Percentiles rank a stretch among this genome's conserved stretches.
Conservation (phyloP, 495 filamentous ascomycete genomes). For the Penicillium antarcticum region DNA sequence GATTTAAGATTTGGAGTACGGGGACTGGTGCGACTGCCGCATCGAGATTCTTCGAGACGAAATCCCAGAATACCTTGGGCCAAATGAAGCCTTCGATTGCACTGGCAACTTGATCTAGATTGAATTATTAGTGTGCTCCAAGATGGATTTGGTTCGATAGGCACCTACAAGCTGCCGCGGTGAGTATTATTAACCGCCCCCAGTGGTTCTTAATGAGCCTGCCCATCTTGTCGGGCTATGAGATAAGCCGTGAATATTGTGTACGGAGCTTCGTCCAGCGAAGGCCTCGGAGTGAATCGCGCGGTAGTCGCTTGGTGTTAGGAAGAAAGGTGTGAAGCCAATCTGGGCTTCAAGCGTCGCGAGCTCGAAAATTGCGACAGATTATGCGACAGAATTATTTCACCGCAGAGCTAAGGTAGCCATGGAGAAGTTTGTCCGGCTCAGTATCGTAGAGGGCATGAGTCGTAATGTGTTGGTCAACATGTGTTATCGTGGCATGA, state of each 20-base stretch:
- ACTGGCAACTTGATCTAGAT: constrained; percentile 80
- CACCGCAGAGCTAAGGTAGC: background rate
- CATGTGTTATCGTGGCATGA: constrained; percentile 11
- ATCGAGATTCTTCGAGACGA: constrained; percentile 87
- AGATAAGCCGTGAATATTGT: constrained; percentile 2
- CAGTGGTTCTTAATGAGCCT: constrained; percentile 99
- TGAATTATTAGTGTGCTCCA: background rate
- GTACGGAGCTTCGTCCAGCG: constrained; percentile 27
- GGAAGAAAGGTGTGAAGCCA: background rate
- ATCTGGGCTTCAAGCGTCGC: background rate
- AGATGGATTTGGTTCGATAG: background rate
- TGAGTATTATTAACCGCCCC: constrained; percentile 87
- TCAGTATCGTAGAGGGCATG: background rate
- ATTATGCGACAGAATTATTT: background rate
- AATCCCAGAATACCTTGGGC: constrained; percentile 99
- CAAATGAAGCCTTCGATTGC: constrained; percentile 89
- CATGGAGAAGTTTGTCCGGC: background rate
- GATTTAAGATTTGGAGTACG: constrained; percentile 88
- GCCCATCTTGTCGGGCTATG: constrained; percentile 63
- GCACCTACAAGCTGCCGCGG: constrained; percentile 75
- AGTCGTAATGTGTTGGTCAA: too few relatives aligned
- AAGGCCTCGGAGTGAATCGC: background rate
- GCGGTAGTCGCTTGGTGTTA: constrained; percentile 2
- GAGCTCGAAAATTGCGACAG: background rate
- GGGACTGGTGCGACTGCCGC: constrained; percentile 80